phyloP scores from a whole-genome alignment of 805 yeast genomes.

The Barnettozyma siamensis region DNA sequence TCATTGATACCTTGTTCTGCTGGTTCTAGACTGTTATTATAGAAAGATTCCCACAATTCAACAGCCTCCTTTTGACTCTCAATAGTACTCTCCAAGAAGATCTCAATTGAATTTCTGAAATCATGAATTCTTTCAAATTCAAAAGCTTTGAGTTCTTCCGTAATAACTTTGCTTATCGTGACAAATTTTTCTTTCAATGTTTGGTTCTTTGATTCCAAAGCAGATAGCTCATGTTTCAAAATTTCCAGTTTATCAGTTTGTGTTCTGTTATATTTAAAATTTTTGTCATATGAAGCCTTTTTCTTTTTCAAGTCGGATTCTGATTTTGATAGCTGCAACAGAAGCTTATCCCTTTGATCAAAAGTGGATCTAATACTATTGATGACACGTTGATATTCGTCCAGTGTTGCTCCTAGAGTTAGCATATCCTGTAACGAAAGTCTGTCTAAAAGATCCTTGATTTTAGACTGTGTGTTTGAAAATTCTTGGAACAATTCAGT shows the following conservation, averaged over 20 bases:
- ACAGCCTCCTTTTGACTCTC: conserved; percentile 91
- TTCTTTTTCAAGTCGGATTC: conserved; percentile 46
- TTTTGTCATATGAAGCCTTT: conserved; percentile 40
- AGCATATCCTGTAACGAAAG: conserved; percentile 79
- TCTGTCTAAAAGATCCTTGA: conserved; percentile 70
- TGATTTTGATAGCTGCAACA: conserved; percentile 40
- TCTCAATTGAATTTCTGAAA: conserved; percentile 84
- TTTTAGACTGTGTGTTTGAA: conserved; percentile 62
- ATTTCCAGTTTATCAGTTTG: conserved; percentile 58
- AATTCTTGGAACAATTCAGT: conserved; percentile 63
- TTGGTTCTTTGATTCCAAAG: conserved; percentile 46
- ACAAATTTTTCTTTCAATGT: conserved; percentile 55
- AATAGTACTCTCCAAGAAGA: conserved; percentile 81
- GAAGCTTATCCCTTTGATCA: conserved; percentile 61
- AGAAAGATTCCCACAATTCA: conserved; percentile 85
- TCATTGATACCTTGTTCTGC: neutral
- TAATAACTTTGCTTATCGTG: conserved; percentile 60
- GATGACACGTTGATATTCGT: conserved; percentile 76
- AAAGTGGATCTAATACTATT: conserved; percentile 71
- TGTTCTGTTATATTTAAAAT: conserved; percentile 39
- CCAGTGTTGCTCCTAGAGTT: conserved; percentile 80
- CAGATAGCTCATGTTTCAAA: conserved; percentile 54
- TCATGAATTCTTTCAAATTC: conserved; percentile 75
- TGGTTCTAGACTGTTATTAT: conserved; percentile 40
- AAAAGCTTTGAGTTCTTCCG: conserved; percentile 57